These are phyloP conservation scores for Skeletonema menzelii DNA, from an alignment of 108 stramenopile species.

Conservation along the genomic window DNA sequence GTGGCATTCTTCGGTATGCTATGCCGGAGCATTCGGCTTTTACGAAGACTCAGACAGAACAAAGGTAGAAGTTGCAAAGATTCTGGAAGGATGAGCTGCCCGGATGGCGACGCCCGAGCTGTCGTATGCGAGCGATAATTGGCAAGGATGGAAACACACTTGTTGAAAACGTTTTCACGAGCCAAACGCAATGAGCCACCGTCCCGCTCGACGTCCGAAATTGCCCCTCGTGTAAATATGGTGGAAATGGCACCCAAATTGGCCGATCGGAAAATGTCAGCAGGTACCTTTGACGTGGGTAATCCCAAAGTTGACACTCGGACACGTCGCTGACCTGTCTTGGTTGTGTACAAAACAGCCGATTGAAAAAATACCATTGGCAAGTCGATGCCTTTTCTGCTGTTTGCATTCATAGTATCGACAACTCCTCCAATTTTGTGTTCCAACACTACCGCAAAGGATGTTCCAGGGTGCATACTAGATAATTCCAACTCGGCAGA, in stretches of 20 bases:
- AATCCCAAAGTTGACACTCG: slow-evolving; percentile 85
- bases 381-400: slow-evolving; percentile 21
- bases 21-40: slow-evolving; percentile 66
- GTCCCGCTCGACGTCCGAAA: slow-evolving; percentile 34
- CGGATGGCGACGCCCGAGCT: slow-evolving; percentile 55
- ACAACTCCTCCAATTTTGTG: slow-evolving; percentile 75
- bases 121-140: slow-evolving; percentile 74
- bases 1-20: slow-evolving; percentile 26
- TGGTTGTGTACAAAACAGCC: slow-evolving; percentile 76
- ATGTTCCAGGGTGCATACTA: slow-evolving; percentile 61
- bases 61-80: slow-evolving; percentile 86
- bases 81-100: slow-evolving; percentile 91
- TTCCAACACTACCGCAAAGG: slow-evolving; percentile 67
- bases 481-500: slow-evolving; percentile 73
- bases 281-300: slow-evolving; percentile 31
- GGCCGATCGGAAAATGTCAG: slow-evolving; percentile 55
- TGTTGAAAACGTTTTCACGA: slow-evolving; percentile 49
- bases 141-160: slow-evolving; percentile 64
- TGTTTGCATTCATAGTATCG: slow-evolving; percentile 23
- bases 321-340: slow-evolving; percentile 69
- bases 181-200: slow-evolving; percentile 43
- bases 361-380: slow-evolving; percentile 74
- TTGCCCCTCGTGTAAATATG: slow-evolving; percentile 52
- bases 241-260: slow-evolving; percentile 67
- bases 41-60: slow-evolving; percentile 72